Evolutionary conservation across 495 filamentous ascomycete genomes (phyloP), one percentile per base, ranked within the genome.

Genomic region (Cercophora newfieldiana): DNA sequence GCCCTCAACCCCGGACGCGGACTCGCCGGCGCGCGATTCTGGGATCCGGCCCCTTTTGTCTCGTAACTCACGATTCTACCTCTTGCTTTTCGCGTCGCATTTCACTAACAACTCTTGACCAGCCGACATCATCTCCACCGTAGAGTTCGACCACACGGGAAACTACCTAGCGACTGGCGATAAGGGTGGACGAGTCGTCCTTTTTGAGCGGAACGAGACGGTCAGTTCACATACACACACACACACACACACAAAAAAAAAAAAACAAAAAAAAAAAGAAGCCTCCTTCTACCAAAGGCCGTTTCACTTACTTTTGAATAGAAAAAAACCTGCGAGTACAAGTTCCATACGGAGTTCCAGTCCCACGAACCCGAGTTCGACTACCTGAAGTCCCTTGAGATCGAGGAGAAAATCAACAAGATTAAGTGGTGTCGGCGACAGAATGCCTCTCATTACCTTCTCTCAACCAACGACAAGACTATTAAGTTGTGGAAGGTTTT

Each of bases 321-420:
- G 94, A 98, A 98, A 88, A 99, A 98, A 90, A 97, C 95, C 16
- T 99, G 95, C 86, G 95, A 99, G 79, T 99, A 99, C 85, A 99
- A 99, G 78, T 99, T 99, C 79, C 95, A 99, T 77, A 99, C 95
- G 73, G 95, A 99, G 75, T 99, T 99, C 68, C 95, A 99, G 84
- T 99, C 95, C 61, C 95, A 99, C 79, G 95, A 99, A 77, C 95
- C 95, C 22, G 95, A 99, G 78, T 99, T 99, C 78, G 95, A 99
- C 75, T 99, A 99, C 78, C 87, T 99, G 63, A 99, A 99, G 81
- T 99, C 95, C 22, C 85, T 99, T 65, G 95, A 99, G 81, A 99
- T 99, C 70, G 95, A 99, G 85, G 95, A 99, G 81, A 99, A 99
- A 83, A 99, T 99, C 86, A 99, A 99, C 85, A 99, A 99, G 84